Conservation (phyloP, 1,284 basidiomycete genomes). For the Microbotryum violaceum region DNA sequence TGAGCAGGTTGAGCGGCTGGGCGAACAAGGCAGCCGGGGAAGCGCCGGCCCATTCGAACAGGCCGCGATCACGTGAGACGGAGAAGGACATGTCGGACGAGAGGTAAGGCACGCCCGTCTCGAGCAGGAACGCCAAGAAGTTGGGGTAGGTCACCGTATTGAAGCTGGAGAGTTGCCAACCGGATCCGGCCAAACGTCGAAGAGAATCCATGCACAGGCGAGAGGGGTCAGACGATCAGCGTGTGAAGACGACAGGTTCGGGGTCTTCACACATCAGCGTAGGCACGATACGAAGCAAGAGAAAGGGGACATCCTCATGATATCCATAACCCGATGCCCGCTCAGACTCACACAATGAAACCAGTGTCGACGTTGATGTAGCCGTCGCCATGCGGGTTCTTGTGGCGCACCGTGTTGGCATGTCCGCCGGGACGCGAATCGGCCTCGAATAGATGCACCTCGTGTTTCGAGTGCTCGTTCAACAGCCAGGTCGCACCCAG, state of each 20-base stretch:
- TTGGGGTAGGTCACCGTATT: slow-evolving; percentile 75
- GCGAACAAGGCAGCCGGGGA: slow-evolving; percentile 58
- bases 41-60: slow-evolving; percentile 67
- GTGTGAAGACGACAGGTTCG: slow-evolving; percentile 52
- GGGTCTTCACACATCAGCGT: slow-evolving; percentile 48
- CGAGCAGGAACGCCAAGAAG: slow-evolving; percentile 62
- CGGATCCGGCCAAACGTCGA: no score
- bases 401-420: slow-evolving; percentile 63
- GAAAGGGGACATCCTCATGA: not conserved
- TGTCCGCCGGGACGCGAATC: slow-evolving; percentile 65
- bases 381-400: slow-evolving; percentile 9
- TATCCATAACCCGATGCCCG: not conserved
- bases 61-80: slow-evolving; percentile 59
- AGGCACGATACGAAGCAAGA: no score
- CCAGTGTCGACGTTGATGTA: slow-evolving; percentile 23
- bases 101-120: slow-evolving; percentile 51
- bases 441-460: slow-evolving; percentile 70
- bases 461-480: slow-evolving; percentile 69
- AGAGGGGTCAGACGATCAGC: not conserved
- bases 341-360: slow-evolving; percentile 18
- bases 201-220: not conserved
- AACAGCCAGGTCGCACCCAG: slow-evolving; percentile 71
- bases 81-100: slow-evolving; percentile 71
- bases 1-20: slow-evolving; percentile 56
- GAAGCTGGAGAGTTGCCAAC: slow-evolving; percentile 52